Evolutionary conservation across 345 rosid genomes (phyloP).

Genomic region (Eucalyptus caleyi): DNA sequence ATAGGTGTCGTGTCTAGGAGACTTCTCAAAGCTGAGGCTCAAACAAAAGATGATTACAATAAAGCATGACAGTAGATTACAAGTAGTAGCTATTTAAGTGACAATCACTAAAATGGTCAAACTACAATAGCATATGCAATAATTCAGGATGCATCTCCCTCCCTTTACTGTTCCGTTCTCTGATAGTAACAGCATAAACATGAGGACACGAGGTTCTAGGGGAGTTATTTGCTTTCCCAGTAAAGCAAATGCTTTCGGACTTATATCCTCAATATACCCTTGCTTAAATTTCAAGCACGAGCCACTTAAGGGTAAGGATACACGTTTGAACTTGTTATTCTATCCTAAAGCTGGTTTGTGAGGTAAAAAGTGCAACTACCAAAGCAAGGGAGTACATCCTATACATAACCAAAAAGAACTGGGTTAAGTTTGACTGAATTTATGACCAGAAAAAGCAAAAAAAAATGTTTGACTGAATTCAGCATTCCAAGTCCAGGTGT

Average conservation of each 20-base stretch:
- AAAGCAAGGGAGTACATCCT: neutral
- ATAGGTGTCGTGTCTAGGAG: conserved; percentile 64
- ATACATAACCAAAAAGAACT: neutral
- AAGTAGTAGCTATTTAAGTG: neutral
- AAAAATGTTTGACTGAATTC: neutral
- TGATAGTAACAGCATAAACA: neutral
- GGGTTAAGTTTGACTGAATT: neutral
- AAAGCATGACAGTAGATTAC: neutral
- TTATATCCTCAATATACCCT: neutral
- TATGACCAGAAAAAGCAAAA: neutral
- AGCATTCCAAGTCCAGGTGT: neutral
- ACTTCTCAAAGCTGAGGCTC: conserved; percentile 71
- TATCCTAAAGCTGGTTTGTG: neutral
- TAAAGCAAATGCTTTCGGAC: neutral
- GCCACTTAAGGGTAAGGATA: neutral
- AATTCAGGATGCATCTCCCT: neutral
- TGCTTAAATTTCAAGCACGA: neutral
- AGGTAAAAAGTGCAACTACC: neutral
- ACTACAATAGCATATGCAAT: neutral
- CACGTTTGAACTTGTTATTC: neutral
- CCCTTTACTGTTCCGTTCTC: neutral
- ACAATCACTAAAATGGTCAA: neutral
- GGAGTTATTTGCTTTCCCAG: neutral
- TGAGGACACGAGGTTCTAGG: neutral
- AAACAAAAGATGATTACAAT: neutral